phyloP scores from a whole-genome alignment of 768 basidiomycete species.

The Leccinum subgranulosum region DNA sequence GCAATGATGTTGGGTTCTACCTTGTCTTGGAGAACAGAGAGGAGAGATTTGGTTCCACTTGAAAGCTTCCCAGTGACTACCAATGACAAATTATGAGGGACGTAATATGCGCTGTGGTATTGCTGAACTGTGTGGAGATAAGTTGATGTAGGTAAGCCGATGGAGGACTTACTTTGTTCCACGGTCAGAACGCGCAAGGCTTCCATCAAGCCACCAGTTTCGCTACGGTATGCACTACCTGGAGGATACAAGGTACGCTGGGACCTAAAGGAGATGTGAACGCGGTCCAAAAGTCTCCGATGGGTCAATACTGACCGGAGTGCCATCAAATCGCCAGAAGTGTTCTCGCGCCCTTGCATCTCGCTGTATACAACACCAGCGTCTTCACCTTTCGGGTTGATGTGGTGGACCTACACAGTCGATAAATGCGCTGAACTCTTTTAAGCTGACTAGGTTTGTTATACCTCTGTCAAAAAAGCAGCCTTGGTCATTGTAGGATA shows the following conservation, averaged over 20 bases:
- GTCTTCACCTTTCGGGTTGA: conserved; percentile 86
- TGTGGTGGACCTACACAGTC: conserved; percentile 81
- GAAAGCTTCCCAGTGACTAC: conserved; percentile 87
- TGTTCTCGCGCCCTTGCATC: conserved; percentile 97
- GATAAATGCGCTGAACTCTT: conserved; percentile 5
- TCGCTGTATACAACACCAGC: conserved; percentile 96
- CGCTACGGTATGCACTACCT: conserved; percentile 88
- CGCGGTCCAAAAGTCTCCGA: not conserved
- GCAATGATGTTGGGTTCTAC: conserved; percentile 79
- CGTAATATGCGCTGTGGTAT: conserved; percentile 88
- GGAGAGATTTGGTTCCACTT: conserved; percentile 67
- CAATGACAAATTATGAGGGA: conserved; percentile 89
- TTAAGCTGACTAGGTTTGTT: conserved; percentile 1
- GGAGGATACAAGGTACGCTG: conserved; percentile 80
- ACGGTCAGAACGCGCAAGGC: conserved; percentile 81
- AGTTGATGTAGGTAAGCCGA: conserved; percentile 10
- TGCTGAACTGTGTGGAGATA: conserved; percentile 62
- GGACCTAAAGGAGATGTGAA: conserved; percentile 41
- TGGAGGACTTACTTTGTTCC: conserved; percentile 68
- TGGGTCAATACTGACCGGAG: conserved; percentile 52
- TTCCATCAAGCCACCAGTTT: conserved; percentile 96
- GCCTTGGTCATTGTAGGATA: conserved; percentile 92
- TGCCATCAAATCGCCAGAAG: conserved; percentile 86
- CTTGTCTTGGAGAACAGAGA: conserved; percentile 76
- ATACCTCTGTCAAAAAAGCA: conserved; percentile 68